These are phyloP conservation scores for Geotrichum siamense DNA, from an alignment of 1,139 yeast species.

Conservation along the genomic window DNA sequence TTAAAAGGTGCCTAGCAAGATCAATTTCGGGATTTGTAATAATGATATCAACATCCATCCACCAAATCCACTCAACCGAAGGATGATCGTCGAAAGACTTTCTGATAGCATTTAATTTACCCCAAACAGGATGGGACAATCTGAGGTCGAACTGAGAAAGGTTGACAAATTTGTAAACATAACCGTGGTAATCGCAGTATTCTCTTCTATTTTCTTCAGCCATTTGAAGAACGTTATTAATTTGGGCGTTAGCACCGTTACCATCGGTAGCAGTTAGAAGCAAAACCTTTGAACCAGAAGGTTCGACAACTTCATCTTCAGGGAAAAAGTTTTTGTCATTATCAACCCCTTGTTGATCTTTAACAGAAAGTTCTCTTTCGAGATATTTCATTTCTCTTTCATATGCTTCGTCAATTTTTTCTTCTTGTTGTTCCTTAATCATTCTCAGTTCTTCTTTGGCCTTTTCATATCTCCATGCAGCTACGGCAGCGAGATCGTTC, in stretches of 20 bases:
- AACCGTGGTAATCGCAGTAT: conserved; percentile 31
- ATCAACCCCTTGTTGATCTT: conserved; percentile 10
- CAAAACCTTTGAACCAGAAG: conserved; percentile 26
- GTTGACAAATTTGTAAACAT: conserved; percentile 29
- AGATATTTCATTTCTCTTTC: conserved; percentile 6
- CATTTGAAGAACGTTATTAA: conserved; percentile 23
- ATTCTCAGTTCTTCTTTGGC: conserved; percentile 12
- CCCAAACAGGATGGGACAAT: conserved; percentile 24
- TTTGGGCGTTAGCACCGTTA: conserved; percentile 25
- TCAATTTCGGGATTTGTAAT: conserved; percentile 24
- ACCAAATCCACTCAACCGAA: conserved; percentile 28
- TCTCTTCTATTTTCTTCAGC: conserved; percentile 30
- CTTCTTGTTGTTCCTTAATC: conserved; percentile 12
- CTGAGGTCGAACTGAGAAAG: conserved; percentile 21
- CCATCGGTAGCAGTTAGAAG: conserved; percentile 31
- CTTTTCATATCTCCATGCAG: no score
- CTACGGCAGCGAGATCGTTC: no score
- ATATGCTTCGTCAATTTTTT: conserved; percentile 11
- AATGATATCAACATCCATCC: conserved; percentile 26
- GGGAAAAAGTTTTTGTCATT: conserved; percentile 9
- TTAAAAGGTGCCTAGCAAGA: conserved; percentile 23
- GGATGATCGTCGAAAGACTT: conserved; percentile 24
- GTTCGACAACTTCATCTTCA: conserved; percentile 9
- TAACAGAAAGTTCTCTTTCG: conserved; percentile 11
- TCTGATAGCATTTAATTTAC: conserved; percentile 23